Percentiles rank a stretch among this genome's conserved stretches.
Evolutionary conservation across 208 protist genomes (phyloP).

Genomic region (Crithidia bombi): DNA sequence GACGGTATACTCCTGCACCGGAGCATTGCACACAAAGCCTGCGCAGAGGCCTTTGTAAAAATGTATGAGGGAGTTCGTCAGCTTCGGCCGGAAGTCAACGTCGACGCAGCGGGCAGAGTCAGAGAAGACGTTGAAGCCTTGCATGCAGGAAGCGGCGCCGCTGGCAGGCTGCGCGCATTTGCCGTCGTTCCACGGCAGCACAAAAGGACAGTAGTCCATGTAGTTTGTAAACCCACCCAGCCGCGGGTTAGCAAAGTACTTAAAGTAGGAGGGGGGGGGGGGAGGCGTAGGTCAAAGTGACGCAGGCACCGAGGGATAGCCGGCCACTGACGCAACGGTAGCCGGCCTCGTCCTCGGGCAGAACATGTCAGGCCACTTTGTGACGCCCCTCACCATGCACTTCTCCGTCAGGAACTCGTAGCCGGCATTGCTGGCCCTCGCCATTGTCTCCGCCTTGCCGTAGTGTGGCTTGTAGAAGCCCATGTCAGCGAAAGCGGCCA

Average conservation of each 20-base stretch:
- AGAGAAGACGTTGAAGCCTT: conserved; percentile 15
- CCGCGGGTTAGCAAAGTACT: conserved; percentile 46
- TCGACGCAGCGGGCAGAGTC: conserved; percentile 19
- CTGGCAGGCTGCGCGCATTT: conserved; percentile 13
- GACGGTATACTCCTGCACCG: background rate
- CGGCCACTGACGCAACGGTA: conserved; percentile 47
- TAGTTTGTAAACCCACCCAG: conserved; percentile 17
- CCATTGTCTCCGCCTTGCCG: conserved; percentile 63
- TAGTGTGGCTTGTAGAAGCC: conserved; percentile 85
- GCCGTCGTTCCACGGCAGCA: conserved; percentile 22
- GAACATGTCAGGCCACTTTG: conserved; percentile 59
- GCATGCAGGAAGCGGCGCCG: background rate
- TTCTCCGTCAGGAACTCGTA: conserved; percentile 56
- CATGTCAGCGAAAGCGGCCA: conserved; percentile 81
- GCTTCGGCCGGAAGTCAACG: conserved; percentile 8
- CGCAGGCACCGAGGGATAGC: conserved; percentile 35
- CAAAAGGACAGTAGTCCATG: conserved; percentile 63
- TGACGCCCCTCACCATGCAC: conserved; percentile 43
- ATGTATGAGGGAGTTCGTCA: background rate
- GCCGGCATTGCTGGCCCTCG: conserved; percentile 68
- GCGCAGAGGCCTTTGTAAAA: background rate
- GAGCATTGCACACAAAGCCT: conserved; percentile 1
- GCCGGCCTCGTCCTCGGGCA: conserved; percentile 16
- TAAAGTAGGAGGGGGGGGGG: conserved; percentile 39
- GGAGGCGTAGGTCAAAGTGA: background rate